Conservation (phyloP, 306 rosid genomes). For the Datisca glomerata region DNA sequence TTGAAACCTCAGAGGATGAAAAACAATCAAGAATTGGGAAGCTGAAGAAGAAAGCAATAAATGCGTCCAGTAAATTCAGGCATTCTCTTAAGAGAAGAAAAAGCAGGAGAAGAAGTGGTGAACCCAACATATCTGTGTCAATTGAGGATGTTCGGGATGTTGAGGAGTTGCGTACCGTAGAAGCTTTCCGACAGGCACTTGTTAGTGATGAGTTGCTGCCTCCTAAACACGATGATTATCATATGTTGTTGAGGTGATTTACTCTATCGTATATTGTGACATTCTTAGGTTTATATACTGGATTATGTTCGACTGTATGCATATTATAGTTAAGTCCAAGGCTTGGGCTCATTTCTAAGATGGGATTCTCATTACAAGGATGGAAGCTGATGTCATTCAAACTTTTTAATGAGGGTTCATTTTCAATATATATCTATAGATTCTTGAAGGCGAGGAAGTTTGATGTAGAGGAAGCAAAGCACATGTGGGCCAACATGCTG, state of each 20-base stretch:
- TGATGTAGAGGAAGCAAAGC: conserved; percentile 74
- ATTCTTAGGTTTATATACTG: conserved; percentile 1
- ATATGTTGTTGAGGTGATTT: conserved; percentile 60
- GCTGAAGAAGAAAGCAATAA: conserved; percentile 69
- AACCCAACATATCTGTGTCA: conserved; percentile 33
- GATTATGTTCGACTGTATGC: no score
- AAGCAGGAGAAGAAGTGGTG: conserved; percentile 32
- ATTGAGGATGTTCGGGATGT: conserved; percentile 81
- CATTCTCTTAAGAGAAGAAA: conserved; percentile 59
- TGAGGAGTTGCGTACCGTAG: conserved; percentile 69
- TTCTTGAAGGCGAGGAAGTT: conserved; percentile 91
- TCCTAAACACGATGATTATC: conserved; percentile 63
- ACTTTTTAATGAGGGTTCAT: no score
- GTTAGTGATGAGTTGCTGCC: conserved; percentile 61
- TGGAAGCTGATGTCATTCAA: no score
- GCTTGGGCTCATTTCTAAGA: no score
- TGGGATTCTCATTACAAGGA: no score
- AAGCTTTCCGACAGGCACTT: conserved; percentile 61
- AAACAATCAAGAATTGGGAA: conserved; percentile 54
- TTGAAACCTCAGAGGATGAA: conserved; percentile 73
- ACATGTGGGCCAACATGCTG: conserved; percentile 89
- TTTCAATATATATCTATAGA: no score
- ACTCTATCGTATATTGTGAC: not conserved
- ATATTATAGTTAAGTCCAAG: no score
- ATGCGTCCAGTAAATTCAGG: conserved; percentile 73